phyloP scores from a whole-genome alignment of 371 early-diverging fungal species.

The Paraphysoderma sedebokerense region DNA sequence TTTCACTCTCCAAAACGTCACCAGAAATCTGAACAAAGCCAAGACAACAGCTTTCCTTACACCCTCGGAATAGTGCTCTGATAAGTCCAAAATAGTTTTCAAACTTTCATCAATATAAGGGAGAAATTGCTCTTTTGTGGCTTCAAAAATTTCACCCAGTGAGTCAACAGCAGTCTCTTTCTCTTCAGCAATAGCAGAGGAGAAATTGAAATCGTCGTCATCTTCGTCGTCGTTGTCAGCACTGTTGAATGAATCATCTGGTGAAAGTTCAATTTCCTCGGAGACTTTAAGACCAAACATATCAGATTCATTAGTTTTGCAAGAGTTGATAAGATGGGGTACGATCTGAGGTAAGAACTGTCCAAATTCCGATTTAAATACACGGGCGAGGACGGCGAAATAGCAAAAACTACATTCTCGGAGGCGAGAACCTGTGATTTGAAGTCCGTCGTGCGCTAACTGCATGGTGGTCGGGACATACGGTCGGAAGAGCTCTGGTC shows the following conservation, averaged over 20 bases:
- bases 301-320: conserved; percentile 48
- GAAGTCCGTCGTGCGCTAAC: conserved; percentile 58
- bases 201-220: conserved; percentile 34
- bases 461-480: conserved; percentile 50
- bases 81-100: conserved; percentile 36
- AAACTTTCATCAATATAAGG: conserved; percentile 62
- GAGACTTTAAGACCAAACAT: too few relatives aligned
- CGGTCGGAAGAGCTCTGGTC: conserved; percentile 61
- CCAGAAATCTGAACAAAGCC: conserved; percentile 53
- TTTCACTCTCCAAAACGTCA: conserved; percentile 51
- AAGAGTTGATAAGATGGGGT: conserved; percentile 52
- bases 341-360: conserved; percentile 54
- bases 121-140: conserved; percentile 52
- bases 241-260: too few relatives aligned
- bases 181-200: conserved; percentile 72
- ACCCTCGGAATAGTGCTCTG: conserved; percentile 54
- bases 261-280: too few relatives aligned
- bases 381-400: conserved; percentile 62
- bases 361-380: conserved; percentile 65
- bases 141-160: conserved; percentile 65
- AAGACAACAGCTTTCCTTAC: conserved; percentile 61
- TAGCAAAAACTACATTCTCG: conserved; percentile 73
- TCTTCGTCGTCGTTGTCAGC: conserved; percentile 39
- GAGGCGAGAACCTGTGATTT: conserved; percentile 39
- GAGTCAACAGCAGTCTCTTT: conserved; percentile 80